These are phyloP conservation scores for Curvularia hawaiiensis DNA, from an alignment of 2,329 filamentous ascomycete species.

Conservation along the genomic window DNA sequence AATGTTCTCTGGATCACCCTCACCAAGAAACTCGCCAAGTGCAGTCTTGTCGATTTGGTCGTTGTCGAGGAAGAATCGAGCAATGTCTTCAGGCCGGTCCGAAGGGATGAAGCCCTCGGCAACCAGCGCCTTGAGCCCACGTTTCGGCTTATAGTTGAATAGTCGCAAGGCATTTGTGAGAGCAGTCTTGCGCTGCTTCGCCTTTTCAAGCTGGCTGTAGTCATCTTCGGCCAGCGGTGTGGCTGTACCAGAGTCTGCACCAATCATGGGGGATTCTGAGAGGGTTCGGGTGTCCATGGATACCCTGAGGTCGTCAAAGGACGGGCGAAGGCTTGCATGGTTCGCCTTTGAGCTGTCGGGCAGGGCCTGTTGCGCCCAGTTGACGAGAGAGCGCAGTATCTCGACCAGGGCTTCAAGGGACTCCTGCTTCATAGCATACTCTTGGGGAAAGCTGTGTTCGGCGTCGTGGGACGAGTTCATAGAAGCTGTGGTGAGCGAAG, in stretches of 20 bases:
- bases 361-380: slow-evolving; percentile 81
- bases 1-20: slow-evolving; percentile 91
- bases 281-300: slow-evolving; percentile 75
- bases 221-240: slow-evolving; percentile 74
- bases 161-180: slow-evolving; percentile 84
- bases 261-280: slow-evolving; percentile 64
- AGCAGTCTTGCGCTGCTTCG: slow-evolving; percentile 92
- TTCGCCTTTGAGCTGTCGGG: slow-evolving; percentile 53
- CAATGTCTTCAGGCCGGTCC: slow-evolving; percentile 79
- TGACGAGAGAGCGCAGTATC: slow-evolving; percentile 84
- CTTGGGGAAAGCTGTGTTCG: slow-evolving; percentile 78
- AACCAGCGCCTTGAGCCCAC: slow-evolving; percentile 82
- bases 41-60: slow-evolving; percentile 89
- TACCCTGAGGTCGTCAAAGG: slow-evolving; percentile 67
- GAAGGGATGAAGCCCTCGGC: slow-evolving; percentile 86
- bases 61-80: slow-evolving; percentile 78
- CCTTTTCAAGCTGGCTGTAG: slow-evolving; percentile 89
- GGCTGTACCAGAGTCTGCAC: slow-evolving; percentile 53
- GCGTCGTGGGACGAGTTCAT: slow-evolving; percentile 63
- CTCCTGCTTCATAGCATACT: slow-evolving; percentile 89
- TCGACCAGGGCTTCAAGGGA: slow-evolving; percentile 89
- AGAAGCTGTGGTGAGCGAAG: slow-evolving; percentile 79
- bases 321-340: slow-evolving; percentile 54
- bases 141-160: slow-evolving; percentile 98
- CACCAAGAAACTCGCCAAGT: slow-evolving; percentile 92